A percentile compares a stretch with the other conserved stretches of the same genome.
phyloP scores from a whole-genome alignment of 257 asterid genomes.

The Osmanthus fragrans region DNA sequence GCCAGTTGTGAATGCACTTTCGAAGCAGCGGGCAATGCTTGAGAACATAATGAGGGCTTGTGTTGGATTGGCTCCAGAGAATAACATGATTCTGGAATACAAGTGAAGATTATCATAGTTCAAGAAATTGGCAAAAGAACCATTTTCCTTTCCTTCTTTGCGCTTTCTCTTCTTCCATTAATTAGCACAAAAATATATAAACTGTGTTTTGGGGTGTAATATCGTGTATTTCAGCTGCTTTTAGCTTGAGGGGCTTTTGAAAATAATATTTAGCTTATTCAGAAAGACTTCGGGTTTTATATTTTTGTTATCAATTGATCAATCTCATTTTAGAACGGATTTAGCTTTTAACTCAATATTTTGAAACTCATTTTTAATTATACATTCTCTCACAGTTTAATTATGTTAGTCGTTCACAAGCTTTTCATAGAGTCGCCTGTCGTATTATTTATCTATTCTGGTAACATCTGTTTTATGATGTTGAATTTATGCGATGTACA shows the following conservation, averaged over 20 bases:
- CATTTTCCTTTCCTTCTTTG: slow-evolving; percentile 4
- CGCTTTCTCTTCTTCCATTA: not conserved
- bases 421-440: no score
- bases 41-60: slow-evolving; percentile 98
- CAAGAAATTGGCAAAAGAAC: slow-evolving; percentile 7
- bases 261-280: not conserved
- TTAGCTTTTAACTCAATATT: no score
- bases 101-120: slow-evolving; percentile 45
- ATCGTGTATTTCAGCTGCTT: not conserved
- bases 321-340: no score
- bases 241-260: no score
- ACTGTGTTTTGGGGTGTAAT: not conserved
- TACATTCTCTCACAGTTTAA: no score
- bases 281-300: not conserved
- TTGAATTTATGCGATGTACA: no score
- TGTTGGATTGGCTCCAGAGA: slow-evolving; percentile 95
- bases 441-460: no score
- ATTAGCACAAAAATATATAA: not conserved
- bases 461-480: no score
- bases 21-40: slow-evolving; percentile 95
- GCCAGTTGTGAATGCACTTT: slow-evolving; percentile 93
- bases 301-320: no score
- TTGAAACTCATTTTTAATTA: no score
- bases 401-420: no score
- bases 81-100: slow-evolving; percentile 98